Evolutionary conservation across 202 grass and related monocot species (phyloP).

Genomic region (Cymbopogon flexuosus): DNA sequence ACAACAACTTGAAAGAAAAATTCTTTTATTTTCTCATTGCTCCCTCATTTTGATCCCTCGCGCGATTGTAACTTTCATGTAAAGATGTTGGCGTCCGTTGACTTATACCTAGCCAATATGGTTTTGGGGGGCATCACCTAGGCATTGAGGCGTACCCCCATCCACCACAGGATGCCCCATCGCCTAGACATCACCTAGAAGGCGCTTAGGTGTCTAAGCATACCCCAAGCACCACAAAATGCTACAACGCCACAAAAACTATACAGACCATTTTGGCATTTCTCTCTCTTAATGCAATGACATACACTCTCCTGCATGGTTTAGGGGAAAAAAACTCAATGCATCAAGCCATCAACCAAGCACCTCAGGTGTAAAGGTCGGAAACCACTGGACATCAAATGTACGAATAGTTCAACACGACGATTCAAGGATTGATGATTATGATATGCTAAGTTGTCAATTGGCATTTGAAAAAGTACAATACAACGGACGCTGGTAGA

Average conservation of each 20-base stretch:
- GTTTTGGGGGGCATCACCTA: background rate
- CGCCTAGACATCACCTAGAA: no score
- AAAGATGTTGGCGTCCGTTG: background rate
- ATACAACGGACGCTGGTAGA: background rate
- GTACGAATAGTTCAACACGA: background rate
- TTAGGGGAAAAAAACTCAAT: background rate
- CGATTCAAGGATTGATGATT: background rate
- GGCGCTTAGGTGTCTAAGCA: background rate
- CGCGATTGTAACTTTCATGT: background rate
- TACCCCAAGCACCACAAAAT: background rate
- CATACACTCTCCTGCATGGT: background rate
- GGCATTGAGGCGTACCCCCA: background rate
- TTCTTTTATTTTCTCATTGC: background rate
- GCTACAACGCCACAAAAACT: background rate
- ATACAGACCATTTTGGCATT: background rate
- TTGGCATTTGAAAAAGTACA: background rate
- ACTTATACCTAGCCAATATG: background rate
- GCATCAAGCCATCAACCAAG: background rate
- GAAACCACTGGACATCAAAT: background rate
- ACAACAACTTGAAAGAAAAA: no score
- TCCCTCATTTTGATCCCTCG: background rate
- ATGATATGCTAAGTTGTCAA: conserved; percentile 6
- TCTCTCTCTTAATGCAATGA: background rate
- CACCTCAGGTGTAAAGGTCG: background rate
- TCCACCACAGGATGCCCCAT: background rate